Conservation (phyloP, 495 filamentous ascomycete species). For the Platismatia glauca region DNA sequence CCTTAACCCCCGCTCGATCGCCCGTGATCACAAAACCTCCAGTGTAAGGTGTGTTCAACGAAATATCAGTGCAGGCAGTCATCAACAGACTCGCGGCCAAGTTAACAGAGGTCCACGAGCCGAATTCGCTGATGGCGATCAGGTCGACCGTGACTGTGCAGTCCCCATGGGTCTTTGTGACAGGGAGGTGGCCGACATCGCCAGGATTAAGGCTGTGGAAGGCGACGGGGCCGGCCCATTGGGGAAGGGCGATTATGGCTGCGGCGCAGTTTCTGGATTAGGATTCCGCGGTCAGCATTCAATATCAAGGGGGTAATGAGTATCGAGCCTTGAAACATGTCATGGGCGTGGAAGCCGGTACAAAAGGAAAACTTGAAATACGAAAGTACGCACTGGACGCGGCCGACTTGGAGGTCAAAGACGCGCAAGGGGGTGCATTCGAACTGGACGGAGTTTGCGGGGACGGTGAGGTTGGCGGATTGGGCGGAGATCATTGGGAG, state of each 20-base stretch:
- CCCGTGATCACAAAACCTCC: neutral
- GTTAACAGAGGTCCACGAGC: neutral
- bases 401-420: neutral
- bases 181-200: neutral
- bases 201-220: neutral
- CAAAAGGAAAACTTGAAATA: too few relatives aligned
- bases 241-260: neutral
- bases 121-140: neutral
- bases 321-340: too few relatives aligned
- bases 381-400: neutral
- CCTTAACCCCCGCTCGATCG: neutral
- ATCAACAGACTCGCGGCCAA: neutral
- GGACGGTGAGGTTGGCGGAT: neutral
- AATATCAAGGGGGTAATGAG: neutral
- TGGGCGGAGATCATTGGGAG: neutral
- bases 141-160: neutral
- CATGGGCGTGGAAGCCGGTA: too few relatives aligned
- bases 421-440: neutral
- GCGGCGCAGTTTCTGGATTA: neutral
- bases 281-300: neutral
- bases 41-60: neutral
- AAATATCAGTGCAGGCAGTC: neutral
- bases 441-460: neutral
- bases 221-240: neutral
- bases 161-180: neutral